Base-by-base conservation (phyloP, 805 yeast species). In the Wickerhamiella spandovensis region DNA sequence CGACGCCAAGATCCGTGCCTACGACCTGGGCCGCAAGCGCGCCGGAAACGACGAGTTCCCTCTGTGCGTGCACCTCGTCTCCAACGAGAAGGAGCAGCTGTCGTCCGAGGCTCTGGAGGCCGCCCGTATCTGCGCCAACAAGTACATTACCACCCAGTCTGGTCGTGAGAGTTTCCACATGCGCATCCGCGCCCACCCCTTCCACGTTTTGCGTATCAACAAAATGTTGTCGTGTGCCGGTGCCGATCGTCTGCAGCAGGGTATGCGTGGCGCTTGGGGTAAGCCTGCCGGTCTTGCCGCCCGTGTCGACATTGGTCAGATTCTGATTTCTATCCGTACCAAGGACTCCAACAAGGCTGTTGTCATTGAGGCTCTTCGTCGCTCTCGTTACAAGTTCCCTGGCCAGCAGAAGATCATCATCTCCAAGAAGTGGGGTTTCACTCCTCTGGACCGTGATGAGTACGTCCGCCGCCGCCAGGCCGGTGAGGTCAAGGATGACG, bases 241-340 rank as follows among this genome's bases (percentile, higher is more conserved):
- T 86, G 98, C 98, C 73, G 98, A 92, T 90, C 88, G 98, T 85
- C 83, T 92, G 78, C 98, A 92, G 81, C 97, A 92, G 80, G 98
- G 98, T 89, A 92, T 92, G 98, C 90, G 98, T 87, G 95, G 95
- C 82, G 98, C 98, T 72, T 92, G 97, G 97, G 98, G 98, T 88
- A 92, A 92, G 81, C 98, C 98, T 69, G 96, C 89, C 69, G 98
- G 98, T 81, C 80, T 88, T 70, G 98, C 97, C 67, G 98, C 98
- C 68, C 88, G 98, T 76, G 97, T 92, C 73, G 77, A 77, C 78
- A 92, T 92, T 75, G 98, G 98, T 71, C 98, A 92, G 80, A 82
- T 92, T 73, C 81, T 92, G 72, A 81, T 92, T 78, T 90, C 97
- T 63, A 87, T 87, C 73, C 90, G 98, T 81, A 85, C 97, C 76